Evolutionary conservation across 495 filamentous ascomycete genomes (phyloP), one percentile per base, ranked within the genome.

Genomic region (Neurospora pannonica): DNA sequence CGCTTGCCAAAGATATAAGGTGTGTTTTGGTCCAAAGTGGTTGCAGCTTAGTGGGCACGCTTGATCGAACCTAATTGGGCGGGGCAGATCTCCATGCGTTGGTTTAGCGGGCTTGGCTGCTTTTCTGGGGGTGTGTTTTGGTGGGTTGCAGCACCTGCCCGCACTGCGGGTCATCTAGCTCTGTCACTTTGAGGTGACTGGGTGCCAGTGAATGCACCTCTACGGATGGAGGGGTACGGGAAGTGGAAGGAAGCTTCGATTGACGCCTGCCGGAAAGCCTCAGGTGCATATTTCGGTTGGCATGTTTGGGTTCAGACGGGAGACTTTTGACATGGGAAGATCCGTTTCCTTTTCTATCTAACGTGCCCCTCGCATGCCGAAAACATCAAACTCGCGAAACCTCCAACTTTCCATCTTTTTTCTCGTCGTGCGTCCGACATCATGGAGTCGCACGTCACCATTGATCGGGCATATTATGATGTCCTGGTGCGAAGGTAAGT

Each of bases 401-500:
- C 15, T 48, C 39, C 71, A 62, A 11, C 38, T 72, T 28, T 72
- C 21, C 71, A 62, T 60, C 24, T 38, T 38, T 60, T 38, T 69
- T 39, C 71, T 48, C 38, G 67, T 38, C 17, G 15, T 69, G 36
- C 31, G 34, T 34, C 38, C 38, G 71, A 37, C 74, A 81, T 72
- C n/a, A 79, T 78, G 77, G 72, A 74, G 60, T 78, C 75, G 4
- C 43, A 15, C 72, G 84, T 89, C 38, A 88, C 87, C 17, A 81
- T 88, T 71, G 85, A 87, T 69, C 86, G 85, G 71, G 81, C 77
- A 10, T 86, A 89, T 80, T 87, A 87, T 71, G 85, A 89, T 75
- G 84, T 84, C 70, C 78, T 89, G 48, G 71, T 89, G 21, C 85
- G 86, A 75, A 85, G 86, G 88, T 87, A 76, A 78, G 82, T 74